phyloP scores from a whole-genome alignment of 495 filamentous ascomycete genomes.

The Platismatia glauca region DNA sequence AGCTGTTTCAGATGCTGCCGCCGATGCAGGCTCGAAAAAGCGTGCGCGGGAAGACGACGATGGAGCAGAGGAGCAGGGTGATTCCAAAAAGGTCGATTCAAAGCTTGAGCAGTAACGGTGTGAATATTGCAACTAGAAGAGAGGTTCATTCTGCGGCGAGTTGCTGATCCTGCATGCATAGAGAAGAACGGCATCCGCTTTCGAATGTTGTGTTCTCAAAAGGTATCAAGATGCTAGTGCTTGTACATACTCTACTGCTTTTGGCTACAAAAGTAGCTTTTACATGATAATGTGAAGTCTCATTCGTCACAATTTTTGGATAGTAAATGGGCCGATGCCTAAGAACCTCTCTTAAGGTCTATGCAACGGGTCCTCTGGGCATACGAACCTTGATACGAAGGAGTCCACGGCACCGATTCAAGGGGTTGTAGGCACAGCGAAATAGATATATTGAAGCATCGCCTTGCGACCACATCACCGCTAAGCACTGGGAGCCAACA shows the following conservation, averaged over 20 bases:
- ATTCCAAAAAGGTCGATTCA: constrained; percentile 42
- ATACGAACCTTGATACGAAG: too few relatives aligned
- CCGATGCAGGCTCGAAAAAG: constrained; percentile 34
- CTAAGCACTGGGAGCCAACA: not conserved
- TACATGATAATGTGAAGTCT: not conserved
- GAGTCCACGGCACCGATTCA: not conserved
- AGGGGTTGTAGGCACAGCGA: not conserved
- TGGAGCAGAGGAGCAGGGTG: constrained; percentile 29
- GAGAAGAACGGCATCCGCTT: not conserved
- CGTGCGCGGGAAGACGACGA: constrained; percentile 35
- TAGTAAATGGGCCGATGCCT: too few relatives aligned
- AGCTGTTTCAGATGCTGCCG: not conserved
- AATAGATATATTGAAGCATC: not conserved
- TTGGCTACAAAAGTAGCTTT: not conserved
- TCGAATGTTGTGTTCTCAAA: not conserved
- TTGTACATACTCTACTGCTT: constrained; percentile 7
- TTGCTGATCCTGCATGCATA: not conserved
- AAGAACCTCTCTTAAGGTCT: too few relatives aligned
- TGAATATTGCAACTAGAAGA: not conserved
- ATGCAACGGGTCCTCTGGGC: too few relatives aligned
- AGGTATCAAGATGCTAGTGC: not conserved
- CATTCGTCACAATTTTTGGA: too few relatives aligned
- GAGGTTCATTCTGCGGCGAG: not conserved
- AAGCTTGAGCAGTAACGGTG: constrained; percentile 8
- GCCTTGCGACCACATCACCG: not conserved